A percentile compares a stretch with the other conserved stretches of the same genome.
Evolutionary conservation across 163 green algal species (phyloP).

Genomic region (Smithsoniella earleae): DNA sequence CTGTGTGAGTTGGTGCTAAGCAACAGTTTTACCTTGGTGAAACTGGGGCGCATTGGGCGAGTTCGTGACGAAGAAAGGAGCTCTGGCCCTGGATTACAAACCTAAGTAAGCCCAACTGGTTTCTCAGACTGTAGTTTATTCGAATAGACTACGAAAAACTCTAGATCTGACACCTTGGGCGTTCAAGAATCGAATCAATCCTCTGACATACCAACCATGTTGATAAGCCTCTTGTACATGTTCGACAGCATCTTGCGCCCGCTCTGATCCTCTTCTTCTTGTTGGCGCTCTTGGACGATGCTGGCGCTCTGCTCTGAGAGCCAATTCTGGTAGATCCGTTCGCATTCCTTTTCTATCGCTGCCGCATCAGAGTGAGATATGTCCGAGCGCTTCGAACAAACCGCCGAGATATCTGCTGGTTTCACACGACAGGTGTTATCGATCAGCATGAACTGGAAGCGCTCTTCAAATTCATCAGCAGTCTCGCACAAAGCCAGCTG

Average conservation of each 20-base stretch:
- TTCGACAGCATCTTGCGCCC: constrained; percentile 3
- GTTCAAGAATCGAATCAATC: no score
- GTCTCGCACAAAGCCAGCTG: constrained; percentile 14
- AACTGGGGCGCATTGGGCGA: no score
- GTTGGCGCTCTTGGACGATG: background rate
- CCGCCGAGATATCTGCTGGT: background rate
- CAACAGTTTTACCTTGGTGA: no score
- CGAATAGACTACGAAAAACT: no score
- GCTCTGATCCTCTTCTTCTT: background rate
- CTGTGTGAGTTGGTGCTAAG: no score
- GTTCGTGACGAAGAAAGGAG: no score
- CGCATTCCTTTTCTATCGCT: constrained; percentile 15
- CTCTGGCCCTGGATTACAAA: no score
- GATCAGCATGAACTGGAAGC: constrained; percentile 28
- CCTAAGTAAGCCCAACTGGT: no score
- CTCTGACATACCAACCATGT: no score
- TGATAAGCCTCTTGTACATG: constrained; percentile 20
- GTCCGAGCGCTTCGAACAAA: constrained; percentile 24
- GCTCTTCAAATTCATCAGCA: constrained; percentile 23
- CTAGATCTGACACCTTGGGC: no score
- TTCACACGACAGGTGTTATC: constrained; percentile 15
- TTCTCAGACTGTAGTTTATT: no score
- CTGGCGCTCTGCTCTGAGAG: constrained; percentile 14
- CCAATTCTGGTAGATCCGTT: constrained; percentile 16
- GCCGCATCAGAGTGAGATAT: constrained; percentile 18